These are phyloP conservation scores for Neospermospora avenae DNA, from an alignment of 2,329 filamentous ascomycete species.

Conservation along the genomic window DNA sequence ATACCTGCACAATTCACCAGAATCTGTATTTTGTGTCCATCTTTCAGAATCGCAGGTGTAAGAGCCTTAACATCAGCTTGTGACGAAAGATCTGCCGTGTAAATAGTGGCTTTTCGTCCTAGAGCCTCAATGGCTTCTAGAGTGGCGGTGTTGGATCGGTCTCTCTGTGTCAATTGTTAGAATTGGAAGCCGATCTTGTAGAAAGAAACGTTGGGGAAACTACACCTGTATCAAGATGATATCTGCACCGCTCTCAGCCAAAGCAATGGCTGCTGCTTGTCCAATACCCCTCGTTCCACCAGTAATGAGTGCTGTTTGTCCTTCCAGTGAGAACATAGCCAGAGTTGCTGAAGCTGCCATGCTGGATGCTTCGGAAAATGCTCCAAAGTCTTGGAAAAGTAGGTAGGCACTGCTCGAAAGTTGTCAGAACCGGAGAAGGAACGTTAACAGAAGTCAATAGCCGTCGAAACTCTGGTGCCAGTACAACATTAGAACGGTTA, in stretches of 20 bases:
- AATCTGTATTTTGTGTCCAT: slow-evolving; percentile 43
- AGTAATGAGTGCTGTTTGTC: slow-evolving; percentile 39
- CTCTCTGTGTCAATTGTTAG: slow-evolving; percentile 25
- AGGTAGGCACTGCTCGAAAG: too few species aligned
- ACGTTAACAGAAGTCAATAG: too few species aligned
- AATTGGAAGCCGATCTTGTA: background rate
- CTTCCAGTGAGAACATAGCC: slow-evolving; percentile 35
- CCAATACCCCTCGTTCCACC: slow-evolving; percentile 40
- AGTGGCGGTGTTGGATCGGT: slow-evolving; percentile 42
- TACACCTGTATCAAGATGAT: slow-evolving; percentile 40
- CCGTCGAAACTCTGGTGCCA: background rate
- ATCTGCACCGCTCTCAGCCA: slow-evolving; percentile 40
- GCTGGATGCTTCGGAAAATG: background rate
- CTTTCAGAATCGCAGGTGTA: slow-evolving; percentile 55
- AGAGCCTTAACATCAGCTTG: slow-evolving; percentile 58
- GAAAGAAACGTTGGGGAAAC: slow-evolving; percentile 1
- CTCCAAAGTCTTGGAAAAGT: too few species aligned
- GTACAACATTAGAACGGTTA: background rate
- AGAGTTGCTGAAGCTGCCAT: slow-evolving; percentile 25
- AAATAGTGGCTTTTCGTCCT: slow-evolving; percentile 64
- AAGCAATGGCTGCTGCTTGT: slow-evolving; percentile 36
- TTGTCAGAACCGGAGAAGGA: background rate
- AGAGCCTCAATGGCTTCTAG: slow-evolving; percentile 60
- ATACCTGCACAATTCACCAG: slow-evolving; percentile 46
- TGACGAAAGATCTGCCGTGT: slow-evolving; percentile 66